Evolutionary conservation across 2,329 filamentous ascomycete species (phyloP), one percentile per base, ranked within the genome.

Genomic region (Colletotrichum tofieldiae): DNA sequence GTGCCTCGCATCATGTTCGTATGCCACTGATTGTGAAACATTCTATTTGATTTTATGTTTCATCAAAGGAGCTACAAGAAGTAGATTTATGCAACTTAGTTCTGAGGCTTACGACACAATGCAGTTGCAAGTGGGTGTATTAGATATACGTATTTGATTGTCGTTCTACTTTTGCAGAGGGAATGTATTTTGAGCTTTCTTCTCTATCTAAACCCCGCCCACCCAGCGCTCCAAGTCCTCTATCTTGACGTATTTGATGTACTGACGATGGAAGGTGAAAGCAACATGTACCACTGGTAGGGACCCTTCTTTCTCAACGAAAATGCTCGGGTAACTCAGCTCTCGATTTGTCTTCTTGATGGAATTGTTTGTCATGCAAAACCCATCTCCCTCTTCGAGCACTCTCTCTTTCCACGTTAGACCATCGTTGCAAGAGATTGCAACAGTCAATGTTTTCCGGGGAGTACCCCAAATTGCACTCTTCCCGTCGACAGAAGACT

Each of bases 311-410:
- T 73, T 70, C 9, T 83, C 75, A 1, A 79, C 73, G 8, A 74
- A 70, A 41, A 86, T 84, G 72, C 83, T 85, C 0, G 83, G 84
- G 63, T 86, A 86, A 32, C 82, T 84, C 43, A 86, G 56, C 67
- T 86, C 84, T 9, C 83, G 75, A 35, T 86, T 86, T 3, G 81
- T 78, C 54, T 82, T 82, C 0, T 83, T 78, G 12, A 78, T 77
- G 0, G 82, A 84, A 63, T 85, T 84, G 69, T 86, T 86, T 0
- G 84, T 86, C 77, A 85, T 80, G 61, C 84, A 86, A 35, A 82
- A 85, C 0, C 84, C 84, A 73, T 86, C 83, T 0, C 84, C 84
- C 3, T 84, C 83, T 54, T 86, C 83, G 0, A 86, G 72, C 5
- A 84, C 77, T 23, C 78, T 81, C 60, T 79, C 78, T 14, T 72